Percentiles rank a stretch among this genome's conserved stretches.
phyloP scores from a whole-genome alignment of 2,329 filamentous ascomycete species.

The Xylaria sp. region DNA sequence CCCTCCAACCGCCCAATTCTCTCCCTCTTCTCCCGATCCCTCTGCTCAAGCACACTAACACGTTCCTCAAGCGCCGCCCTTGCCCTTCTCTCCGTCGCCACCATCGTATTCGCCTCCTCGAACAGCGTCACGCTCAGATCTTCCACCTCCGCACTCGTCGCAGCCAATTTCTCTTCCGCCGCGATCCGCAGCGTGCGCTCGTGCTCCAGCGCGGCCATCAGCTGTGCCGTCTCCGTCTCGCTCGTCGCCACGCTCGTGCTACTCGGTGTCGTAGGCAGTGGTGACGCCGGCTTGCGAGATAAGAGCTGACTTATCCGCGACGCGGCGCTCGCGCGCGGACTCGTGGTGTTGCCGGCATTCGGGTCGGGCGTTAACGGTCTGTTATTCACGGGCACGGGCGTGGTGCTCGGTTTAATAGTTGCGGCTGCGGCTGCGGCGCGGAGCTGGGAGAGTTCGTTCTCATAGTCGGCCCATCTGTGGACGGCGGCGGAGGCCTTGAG shows the following conservation, averaged over 20 bases:
- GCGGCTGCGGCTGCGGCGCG: conserved; percentile 35
- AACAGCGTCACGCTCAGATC: conserved; percentile 72
- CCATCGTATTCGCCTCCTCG: conserved; percentile 83
- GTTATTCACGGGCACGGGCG: not conserved
- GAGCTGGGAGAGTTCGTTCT: conserved; percentile 65
- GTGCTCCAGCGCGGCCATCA: conserved; percentile 58
- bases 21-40: conserved; percentile 64
- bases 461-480: conserved; percentile 69
- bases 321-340: conserved; percentile 17
- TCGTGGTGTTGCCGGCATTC: conserved; percentile 15
- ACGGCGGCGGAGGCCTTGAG: conserved; percentile 62
- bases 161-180: conserved; percentile 62
- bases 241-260: not conserved
- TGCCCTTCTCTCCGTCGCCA: conserved; percentile 67
- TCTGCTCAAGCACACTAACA: conserved; percentile 60
- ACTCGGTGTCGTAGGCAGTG: too few relatives aligned
- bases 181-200: conserved; percentile 63
- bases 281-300: conserved; percentile 14
- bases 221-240: conserved; percentile 15
- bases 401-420: not conserved
- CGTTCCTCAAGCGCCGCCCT: conserved; percentile 66
- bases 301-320: conserved; percentile 32
- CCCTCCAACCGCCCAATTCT: conserved; percentile 66
- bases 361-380: conserved; percentile 19
- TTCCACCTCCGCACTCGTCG: conserved; percentile 68